A percentile compares a stretch with the other conserved stretches of the same genome.
Evolutionary conservation across 2,329 filamentous ascomycete species (phyloP).

Genomic region (Ascocoryne sarcoides): DNA sequence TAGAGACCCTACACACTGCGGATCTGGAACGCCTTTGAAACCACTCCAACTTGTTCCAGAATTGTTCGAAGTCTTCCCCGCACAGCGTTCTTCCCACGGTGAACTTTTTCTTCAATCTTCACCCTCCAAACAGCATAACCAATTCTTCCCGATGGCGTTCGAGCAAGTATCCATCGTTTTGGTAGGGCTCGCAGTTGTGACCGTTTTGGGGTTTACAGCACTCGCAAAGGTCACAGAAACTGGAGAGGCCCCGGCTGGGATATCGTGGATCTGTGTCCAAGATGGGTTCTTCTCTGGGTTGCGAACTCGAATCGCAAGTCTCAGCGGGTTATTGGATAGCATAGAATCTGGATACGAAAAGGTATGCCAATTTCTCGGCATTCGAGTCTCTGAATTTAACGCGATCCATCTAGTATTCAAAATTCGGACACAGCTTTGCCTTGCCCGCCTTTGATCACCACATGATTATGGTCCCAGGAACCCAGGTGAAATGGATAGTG

Average conservation of each 20-base stretch:
- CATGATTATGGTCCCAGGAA: constrained; percentile 34
- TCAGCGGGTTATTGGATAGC: constrained; percentile 6
- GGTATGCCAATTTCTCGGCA: neutral
- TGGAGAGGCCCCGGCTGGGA: constrained; percentile 1
- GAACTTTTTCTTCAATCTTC: neutral
- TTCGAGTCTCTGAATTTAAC: neutral
- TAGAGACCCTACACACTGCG: neutral
- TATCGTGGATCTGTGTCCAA: constrained; percentile 10
- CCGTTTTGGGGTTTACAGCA: constrained; percentile 5
- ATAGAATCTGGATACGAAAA: constrained; percentile 12
- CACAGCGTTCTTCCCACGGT: neutral
- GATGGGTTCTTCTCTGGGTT: constrained; percentile 7
- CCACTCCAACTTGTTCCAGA: neutral
- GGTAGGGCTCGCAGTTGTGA: constrained; percentile 4
- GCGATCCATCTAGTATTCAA: constrained; percentile 30
- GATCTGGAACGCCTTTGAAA: constrained; percentile 3
- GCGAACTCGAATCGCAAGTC: constrained; percentile 8
- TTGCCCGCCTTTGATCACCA: constrained; percentile 32
- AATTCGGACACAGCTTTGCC: constrained; percentile 33
- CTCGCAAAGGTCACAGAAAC: constrained; percentile 1
- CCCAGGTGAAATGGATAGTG: constrained; percentile 32
- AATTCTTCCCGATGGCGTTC: constrained; percentile 3
- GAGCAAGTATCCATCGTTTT: constrained; percentile 3
- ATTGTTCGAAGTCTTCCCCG: neutral
- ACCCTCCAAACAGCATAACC: neutral